Base-by-base conservation (phyloP, 2,329 filamentous ascomycete genomes). In the Paracoccidioides brasiliensis region DNA sequence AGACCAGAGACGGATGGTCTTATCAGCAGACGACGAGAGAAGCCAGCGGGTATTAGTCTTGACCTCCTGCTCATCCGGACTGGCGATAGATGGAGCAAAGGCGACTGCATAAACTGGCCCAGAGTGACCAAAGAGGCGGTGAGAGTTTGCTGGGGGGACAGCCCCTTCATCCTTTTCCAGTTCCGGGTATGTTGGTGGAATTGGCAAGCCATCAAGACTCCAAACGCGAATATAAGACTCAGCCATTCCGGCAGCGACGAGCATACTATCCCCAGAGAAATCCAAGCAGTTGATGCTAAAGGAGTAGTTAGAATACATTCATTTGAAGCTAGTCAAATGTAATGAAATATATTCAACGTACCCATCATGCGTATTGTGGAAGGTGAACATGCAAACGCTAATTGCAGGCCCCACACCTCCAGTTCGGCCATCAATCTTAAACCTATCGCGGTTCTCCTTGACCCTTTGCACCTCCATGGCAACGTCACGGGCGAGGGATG, bases 181-280 rank as follows among this genome's bases (percentile, higher is more conserved):
- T 42, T 81, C 78, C 6, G 78, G 74, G 56, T 83, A 78, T 51
- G 82, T 80, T 12, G 86, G 86, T 48, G 81, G 81, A 10, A 98
- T 80, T 3, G 88, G 80, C 59, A 85, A 86, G 60, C 91, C 93
- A 64, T 95, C 88, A 43, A 97, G 76, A 42, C 86, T 86, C 90
- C 91, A 98, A 10, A 98, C 81, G 14, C 91, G 86, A 63, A 98
- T 95, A 67, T 96, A 97, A 0, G 91, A 97, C 67, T 97, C 90
- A 55, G 86, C 84, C 50, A 90, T 95, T 33, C 93, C 94, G 28
- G 84, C 87, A 30, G 93, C 93, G 41, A 93, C 88, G 33, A 97
- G 80, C 61, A 84, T 80, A 59, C 88, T 85, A 67, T 98, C 93
- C 54, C 91, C 87, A 0, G 91, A 96, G 66, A 98, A 96, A 65